phyloP scores from a whole-genome alignment of 2,329 filamentous ascomycete genomes.

The Cucurbitaria berberidis region DNA sequence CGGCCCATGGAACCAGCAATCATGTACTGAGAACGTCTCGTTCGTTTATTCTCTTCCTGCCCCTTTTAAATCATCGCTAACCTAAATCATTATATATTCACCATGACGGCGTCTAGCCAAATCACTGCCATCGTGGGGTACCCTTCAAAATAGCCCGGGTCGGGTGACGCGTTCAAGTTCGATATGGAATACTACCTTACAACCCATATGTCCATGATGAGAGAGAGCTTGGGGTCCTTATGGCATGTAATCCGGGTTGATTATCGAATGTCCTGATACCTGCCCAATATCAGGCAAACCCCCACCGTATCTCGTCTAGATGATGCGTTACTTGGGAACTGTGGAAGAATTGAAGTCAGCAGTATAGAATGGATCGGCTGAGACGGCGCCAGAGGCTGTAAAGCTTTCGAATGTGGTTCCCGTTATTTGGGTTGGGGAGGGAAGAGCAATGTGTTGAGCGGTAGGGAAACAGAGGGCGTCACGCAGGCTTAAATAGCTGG shows the following conservation, averaged over 20 bases:
- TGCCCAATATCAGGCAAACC: conserved; percentile 20
- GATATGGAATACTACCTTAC: conserved; percentile 55
- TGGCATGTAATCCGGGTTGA: conserved; percentile 43
- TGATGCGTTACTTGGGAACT: conserved; percentile 15
- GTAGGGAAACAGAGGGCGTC: background rate
- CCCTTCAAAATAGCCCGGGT: conserved; percentile 45
- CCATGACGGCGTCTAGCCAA: background rate
- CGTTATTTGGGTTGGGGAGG: conserved; percentile 18
- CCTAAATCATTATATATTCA: background rate
- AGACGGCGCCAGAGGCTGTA: conserved; percentile 16
- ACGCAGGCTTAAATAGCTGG: conserved; percentile 1
- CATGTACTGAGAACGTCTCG: background rate
- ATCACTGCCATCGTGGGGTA: conserved; percentile 20
- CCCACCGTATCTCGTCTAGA: conserved; percentile 21
- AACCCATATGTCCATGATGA: conserved; percentile 53
- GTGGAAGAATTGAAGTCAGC: conserved; percentile 18
- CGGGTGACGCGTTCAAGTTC: conserved; percentile 43
- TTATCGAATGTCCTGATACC: conserved; percentile 20
- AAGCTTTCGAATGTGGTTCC: conserved; percentile 26
- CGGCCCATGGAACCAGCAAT: background rate
- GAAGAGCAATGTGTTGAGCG: background rate
- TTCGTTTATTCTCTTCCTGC: background rate
- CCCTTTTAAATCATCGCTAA: background rate
- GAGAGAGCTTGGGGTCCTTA: conserved; percentile 43
- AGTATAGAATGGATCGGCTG: conserved; percentile 11